phyloP scores from a whole-genome alignment of 2,329 filamentous ascomycete genomes.

The Penicillium vulpinum region DNA sequence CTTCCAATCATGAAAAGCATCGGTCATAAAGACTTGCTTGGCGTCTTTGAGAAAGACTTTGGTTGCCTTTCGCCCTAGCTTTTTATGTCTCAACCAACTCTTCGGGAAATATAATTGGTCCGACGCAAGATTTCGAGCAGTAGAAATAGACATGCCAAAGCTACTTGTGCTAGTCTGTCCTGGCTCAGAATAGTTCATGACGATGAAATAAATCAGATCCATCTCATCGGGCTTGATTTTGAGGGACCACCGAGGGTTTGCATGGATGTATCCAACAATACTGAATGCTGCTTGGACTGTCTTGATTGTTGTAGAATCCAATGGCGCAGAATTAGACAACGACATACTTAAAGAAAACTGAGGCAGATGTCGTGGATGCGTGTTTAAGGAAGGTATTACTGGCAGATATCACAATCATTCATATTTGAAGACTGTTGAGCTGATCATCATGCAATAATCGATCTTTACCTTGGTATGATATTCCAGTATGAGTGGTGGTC shows the following conservation, averaged over 20 bases:
- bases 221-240: background rate
- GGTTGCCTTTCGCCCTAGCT: background rate
- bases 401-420: background rate
- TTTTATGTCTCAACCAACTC: background rate
- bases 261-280: background rate
- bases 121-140: background rate
- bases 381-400: background rate
- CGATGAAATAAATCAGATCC: background rate
- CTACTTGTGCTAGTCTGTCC: background rate
- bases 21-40: background rate
- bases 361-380: too few relatives aligned
- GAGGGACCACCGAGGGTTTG: background rate
- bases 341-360: background rate
- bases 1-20: background rate
- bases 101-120: background rate
- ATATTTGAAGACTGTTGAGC: background rate
- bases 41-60: background rate
- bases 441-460: constrained; percentile 1
- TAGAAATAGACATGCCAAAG: background rate
- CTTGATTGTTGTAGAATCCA: background rate
- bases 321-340: background rate
- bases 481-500: background rate
- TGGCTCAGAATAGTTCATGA: background rate
- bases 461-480: background rate
- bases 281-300: background rate